Base-by-base conservation (phyloP, 345 rosid genomes). In the Eucalyptus curtisii region DNA sequence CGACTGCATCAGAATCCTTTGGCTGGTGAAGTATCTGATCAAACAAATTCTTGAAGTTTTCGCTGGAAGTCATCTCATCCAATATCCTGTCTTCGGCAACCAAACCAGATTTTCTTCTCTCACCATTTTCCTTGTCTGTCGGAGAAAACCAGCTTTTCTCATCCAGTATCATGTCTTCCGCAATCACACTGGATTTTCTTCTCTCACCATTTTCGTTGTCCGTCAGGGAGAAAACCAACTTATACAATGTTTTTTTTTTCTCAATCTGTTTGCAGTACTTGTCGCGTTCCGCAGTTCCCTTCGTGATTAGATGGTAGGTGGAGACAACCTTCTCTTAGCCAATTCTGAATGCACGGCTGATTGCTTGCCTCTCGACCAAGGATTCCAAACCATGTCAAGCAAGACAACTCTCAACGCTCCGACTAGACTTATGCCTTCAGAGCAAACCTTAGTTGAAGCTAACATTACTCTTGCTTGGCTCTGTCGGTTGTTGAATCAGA, bases 371-470 rank as follows among this genome's bases (percentile, higher is more conserved):
- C 88, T 92, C 97, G 5, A 96, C 97, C 95, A 91, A 7, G 99
- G 99, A 89, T 97, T 97, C 99, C 98, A 96, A n/a, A 93, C 94
- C 11, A 95, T 97, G 87, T 96, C 98, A 14, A 97, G 95, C 86
- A 96, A 89, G 48, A 97, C 90, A 22, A 97, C 97, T 90, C 98
- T 93, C 4, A 97, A 97, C 37, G 97, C 98, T 3, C 98, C 97
- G 30, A 96, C 93, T 12, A 97, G 95, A 90, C 89, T 94, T 57
- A 95, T 96, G 20, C 99, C 98, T 86, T 95, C 98, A 1, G 92
- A 94, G 90, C 99, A 96, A 7, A 97, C 96, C 90, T 52, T 93
- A 49, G 90, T 94, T 20, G 96, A 95, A 48, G 99, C 98, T 82
- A 95, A 94, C 91, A 96, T 49, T 84, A 97, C 96, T 92, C 92